phyloP scores from a whole-genome alignment of 1,139 yeast genomes.

The Candida pseudoviswanathii region DNA sequence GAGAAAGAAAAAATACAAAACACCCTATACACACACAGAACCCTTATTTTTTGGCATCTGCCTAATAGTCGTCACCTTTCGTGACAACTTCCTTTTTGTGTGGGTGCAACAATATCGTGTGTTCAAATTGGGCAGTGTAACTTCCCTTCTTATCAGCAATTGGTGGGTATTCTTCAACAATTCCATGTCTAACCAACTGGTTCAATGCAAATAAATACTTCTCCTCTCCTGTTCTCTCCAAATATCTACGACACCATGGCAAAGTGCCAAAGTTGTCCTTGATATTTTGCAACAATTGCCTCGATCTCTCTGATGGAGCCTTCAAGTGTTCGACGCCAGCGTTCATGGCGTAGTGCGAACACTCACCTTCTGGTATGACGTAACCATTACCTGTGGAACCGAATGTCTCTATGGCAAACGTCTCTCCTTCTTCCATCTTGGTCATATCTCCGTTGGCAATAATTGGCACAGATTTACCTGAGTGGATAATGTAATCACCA shows the following conservation, averaged over 20 bases:
- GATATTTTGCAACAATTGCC: constrained; percentile 64
- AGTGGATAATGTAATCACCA: constrained; percentile 80
- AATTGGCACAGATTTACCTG: constrained; percentile 95
- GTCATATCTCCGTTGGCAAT: constrained; percentile 91
- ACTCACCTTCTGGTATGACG: constrained; percentile 85
- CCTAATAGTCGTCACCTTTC: constrained; percentile 86
- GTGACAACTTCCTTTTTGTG: constrained; percentile 93
- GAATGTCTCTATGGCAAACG: constrained; percentile 96
- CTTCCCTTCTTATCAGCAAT: constrained; percentile 79
- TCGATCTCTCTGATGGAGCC: constrained; percentile 67
- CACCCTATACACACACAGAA: not conserved
- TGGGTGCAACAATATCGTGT: constrained; percentile 88
- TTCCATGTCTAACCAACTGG: constrained; percentile 80
- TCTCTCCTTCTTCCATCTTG: constrained; percentile 98
- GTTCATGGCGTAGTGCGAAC: constrained; percentile 85
- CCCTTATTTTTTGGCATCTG: not conserved
- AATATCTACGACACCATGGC: constrained; percentile 95
- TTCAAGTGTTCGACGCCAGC: constrained; percentile 43
- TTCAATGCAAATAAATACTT: constrained; percentile 89
- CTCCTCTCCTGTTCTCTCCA: constrained; percentile 90
- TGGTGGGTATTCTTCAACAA: constrained; percentile 97
- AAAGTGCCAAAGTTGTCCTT: constrained; percentile 86
- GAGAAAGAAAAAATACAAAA: too few species aligned
- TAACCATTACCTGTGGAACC: constrained; percentile 96
- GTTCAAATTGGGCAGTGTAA: constrained; percentile 96